phyloP scores from a whole-genome alignment of 768 basidiomycete species.

The Gautieria morchelliformis region DNA sequence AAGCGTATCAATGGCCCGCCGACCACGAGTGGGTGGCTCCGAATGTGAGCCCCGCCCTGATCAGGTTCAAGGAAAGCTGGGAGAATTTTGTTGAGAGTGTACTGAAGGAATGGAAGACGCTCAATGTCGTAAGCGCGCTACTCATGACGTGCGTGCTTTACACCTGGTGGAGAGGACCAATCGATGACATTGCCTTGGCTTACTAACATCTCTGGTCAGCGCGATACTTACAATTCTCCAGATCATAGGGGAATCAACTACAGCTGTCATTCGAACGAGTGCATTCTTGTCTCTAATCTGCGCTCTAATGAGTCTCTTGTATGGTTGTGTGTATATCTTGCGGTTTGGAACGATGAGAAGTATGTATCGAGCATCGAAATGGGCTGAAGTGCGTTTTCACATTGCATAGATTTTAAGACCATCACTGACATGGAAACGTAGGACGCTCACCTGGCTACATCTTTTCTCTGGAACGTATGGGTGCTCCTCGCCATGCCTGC shows the following conservation, averaged over 20 bases:
- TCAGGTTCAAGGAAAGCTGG: conserved; percentile 59
- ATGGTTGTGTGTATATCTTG: conserved; percentile 66
- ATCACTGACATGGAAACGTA: conserved; percentile 16
- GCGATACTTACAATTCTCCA: conserved; percentile 68
- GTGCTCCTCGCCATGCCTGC: conserved; percentile 57
- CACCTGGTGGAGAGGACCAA: background rate
- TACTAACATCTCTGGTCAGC: conserved; percentile 22
- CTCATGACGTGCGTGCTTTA: conserved; percentile 33
- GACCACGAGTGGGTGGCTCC: conserved; percentile 28
- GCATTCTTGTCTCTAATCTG: conserved; percentile 58
- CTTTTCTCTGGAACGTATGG: conserved; percentile 59
- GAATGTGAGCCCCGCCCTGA: conserved; percentile 50
- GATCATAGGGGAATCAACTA: conserved; percentile 35
- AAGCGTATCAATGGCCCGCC: conserved; percentile 22
- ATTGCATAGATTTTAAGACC: background rate
- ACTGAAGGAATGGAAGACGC: conserved; percentile 20
- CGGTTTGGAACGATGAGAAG: conserved; percentile 64
- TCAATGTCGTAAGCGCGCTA: conserved; percentile 45
- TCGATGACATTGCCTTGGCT: background rate
- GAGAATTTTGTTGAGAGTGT: conserved; percentile 57
- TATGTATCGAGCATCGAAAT: conserved; percentile 60
- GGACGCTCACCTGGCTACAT: conserved; percentile 48
- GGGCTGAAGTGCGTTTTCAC: conserved; percentile 42
- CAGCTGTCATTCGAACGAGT: conserved; percentile 52
- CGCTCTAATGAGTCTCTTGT: conserved; percentile 61